Conservation (phyloP, 192 early-diverging fungal genomes). For the Irineochytrium annulatum region DNA sequence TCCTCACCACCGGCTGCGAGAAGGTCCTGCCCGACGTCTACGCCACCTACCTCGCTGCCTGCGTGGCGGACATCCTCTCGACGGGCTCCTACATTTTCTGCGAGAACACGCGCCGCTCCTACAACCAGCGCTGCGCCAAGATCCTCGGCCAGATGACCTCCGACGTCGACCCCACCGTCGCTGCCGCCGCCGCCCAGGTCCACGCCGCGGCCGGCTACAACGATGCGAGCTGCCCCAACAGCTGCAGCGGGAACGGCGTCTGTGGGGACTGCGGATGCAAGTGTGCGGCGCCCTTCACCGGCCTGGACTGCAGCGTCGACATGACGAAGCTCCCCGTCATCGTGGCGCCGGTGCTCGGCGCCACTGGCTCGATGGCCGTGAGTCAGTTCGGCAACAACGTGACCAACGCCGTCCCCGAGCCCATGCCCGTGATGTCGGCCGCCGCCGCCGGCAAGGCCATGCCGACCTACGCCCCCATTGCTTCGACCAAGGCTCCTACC, state of each 20-base stretch:
- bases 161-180: not conserved
- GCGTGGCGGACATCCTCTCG: not conserved
- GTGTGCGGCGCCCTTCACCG: constrained; percentile 8
- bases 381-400: no score
- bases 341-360: no score
- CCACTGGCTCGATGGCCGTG: no score
- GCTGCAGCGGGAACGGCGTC: constrained; percentile 2
- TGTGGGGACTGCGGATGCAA: constrained; percentile 7
- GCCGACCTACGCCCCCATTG: not conserved
- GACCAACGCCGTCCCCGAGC: not conserved
- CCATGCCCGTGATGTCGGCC: not conserved
- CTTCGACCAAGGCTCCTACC: not conserved
- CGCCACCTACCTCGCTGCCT: not conserved
- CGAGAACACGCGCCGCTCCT: not conserved
- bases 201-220: constrained; percentile 2
- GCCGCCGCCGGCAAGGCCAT: not conserved
- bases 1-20: not conserved
- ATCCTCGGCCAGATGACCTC: not conserved
- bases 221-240: not conserved
- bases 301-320: constrained; percentile 16
- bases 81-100: not conserved
- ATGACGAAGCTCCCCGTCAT: not conserved
- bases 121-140: not conserved
- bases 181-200: not conserved
- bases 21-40: not conserved